phyloP scores from a whole-genome alignment of 352 stramenopile species.

The Globisporangium heterothallicum region DNA sequence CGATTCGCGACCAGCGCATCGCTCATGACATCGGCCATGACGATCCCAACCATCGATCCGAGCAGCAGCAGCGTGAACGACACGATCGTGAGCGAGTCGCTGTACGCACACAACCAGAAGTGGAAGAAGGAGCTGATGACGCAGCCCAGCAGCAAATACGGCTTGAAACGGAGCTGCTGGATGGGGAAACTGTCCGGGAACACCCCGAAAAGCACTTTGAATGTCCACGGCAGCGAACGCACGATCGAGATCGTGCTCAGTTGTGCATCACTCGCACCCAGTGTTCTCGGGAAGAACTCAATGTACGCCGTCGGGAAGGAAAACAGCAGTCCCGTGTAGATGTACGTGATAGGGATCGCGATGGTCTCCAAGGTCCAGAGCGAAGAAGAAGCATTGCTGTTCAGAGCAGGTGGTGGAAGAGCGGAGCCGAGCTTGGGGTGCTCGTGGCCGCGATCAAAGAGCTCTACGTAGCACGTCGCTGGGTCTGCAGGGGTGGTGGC shows the following conservation, averaged over 20 bases:
- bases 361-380: slow-evolving; percentile 47
- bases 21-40: slow-evolving; percentile 82
- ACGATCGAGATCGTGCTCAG: slow-evolving; percentile 67
- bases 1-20: slow-evolving; percentile 64
- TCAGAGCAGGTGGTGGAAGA: no score
- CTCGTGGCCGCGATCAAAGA: not conserved
- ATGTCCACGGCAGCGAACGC: slow-evolving; percentile 63
- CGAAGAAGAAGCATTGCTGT: slow-evolving; percentile 13
- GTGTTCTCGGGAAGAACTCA: slow-evolving; percentile 62
- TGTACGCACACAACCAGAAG: slow-evolving; percentile 28
- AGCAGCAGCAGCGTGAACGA: slow-evolving; percentile 68
- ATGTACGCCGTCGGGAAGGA: slow-evolving; percentile 69
- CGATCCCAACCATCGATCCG: slow-evolving; percentile 63
- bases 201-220: slow-evolving; percentile 76
- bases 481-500: no score
- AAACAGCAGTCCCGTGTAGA: slow-evolving; percentile 65
- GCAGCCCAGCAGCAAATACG: slow-evolving; percentile 70
- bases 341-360: slow-evolving; percentile 74
- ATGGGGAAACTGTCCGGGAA: slow-evolving; percentile 64
- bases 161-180: slow-evolving; percentile 53
- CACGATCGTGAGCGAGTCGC: slow-evolving; percentile 37
- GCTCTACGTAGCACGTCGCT: slow-evolving; percentile 10
- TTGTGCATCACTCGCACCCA: slow-evolving; percentile 61
- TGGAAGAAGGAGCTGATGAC: slow-evolving; percentile 54
- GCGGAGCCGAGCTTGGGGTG: not conserved